Evolutionary conservation across 176 grass and related monocot species (phyloP).

Genomic region (Aechmea fasciata): DNA sequence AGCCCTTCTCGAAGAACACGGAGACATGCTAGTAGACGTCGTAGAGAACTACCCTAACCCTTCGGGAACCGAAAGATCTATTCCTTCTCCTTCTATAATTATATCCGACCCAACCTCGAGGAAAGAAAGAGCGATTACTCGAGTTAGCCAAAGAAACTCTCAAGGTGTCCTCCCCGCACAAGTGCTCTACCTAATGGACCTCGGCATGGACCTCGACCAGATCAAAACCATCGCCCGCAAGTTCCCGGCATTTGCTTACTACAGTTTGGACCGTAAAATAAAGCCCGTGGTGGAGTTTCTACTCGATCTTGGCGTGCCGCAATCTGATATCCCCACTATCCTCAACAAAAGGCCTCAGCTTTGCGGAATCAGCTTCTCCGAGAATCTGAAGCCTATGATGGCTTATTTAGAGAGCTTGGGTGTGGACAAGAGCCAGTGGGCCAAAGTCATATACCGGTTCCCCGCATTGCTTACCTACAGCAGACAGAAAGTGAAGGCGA

Average conservation of each 20-base stretch:
- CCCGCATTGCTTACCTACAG: constrained; percentile 79
- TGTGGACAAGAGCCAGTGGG: constrained; percentile 73
- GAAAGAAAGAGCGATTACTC: constrained; percentile 63
- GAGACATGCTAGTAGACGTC: constrained; percentile 47
- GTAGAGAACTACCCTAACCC: constrained; percentile 74
- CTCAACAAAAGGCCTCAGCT: constrained; percentile 75
- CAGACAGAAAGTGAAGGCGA: constrained; percentile 64
- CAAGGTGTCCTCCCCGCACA: constrained; percentile 45
- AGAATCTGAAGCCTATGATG: constrained; percentile 95
- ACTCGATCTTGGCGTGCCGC: constrained; percentile 51
- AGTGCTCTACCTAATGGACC: constrained; percentile 55
- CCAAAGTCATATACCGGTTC: constrained; percentile 69
- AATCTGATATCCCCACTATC: constrained; percentile 68
- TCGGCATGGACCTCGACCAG: constrained; percentile 54
- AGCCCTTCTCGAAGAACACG: constrained; percentile 57
- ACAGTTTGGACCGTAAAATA: constrained; percentile 73
- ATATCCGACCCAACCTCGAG: constrained; percentile 42
- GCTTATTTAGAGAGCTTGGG: constrained; percentile 68
- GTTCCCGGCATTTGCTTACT: constrained; percentile 71
- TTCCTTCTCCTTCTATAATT: constrained; percentile 22
- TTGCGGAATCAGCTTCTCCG: constrained; percentile 67
- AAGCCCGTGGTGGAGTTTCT: constrained; percentile 59
- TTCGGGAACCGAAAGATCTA: constrained; percentile 33
- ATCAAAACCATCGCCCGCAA: constrained; percentile 46
- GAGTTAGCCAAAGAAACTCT: constrained; percentile 38